A percentile compares a stretch with the other conserved stretches of the same genome.
Conservation (phyloP, 108 stramenopile genomes). For the Craspedostauros australis region DNA sequence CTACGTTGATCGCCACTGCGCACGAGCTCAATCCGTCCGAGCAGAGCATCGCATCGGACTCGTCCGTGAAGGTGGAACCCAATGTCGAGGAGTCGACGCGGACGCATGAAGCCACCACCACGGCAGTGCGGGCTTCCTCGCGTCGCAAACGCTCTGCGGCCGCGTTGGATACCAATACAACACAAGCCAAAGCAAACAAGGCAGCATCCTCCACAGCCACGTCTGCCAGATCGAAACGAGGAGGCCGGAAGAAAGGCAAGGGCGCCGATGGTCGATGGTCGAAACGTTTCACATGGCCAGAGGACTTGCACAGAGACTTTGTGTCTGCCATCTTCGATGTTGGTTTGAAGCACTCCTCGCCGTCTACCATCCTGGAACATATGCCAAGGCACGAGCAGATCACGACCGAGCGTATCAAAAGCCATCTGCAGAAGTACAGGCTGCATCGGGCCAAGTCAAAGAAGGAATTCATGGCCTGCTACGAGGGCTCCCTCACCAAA, state of each 20-base stretch:
- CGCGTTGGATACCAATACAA: not conserved
- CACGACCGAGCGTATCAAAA: constrained; percentile 92
- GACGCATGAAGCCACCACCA: constrained; percentile 4
- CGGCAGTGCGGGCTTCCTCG: not conserved
- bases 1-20: too few relatives aligned
- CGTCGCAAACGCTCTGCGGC: constrained; percentile 3
- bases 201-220: constrained; percentile 8
- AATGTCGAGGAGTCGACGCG: constrained; percentile 1
- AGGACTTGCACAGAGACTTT: constrained; percentile 80
- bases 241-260: constrained; percentile 39
- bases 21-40: too few relatives aligned
- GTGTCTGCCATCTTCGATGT: constrained; percentile 93
- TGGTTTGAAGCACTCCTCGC: constrained; percentile 88
- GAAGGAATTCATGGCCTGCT: constrained; percentile 86
- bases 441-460: constrained; percentile 80
- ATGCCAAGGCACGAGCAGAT: constrained; percentile 80
- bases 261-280: constrained; percentile 68
- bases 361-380: constrained; percentile 84
- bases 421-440: constrained; percentile 94
- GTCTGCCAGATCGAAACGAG: constrained; percentile 2
- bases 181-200: too few relatives aligned
- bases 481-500: constrained; percentile 53
- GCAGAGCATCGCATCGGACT: not conserved
- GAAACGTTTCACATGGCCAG: constrained; percentile 86
- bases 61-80: not conserved